These are phyloP conservation scores for Cenchrus americanus DNA, from an alignment of 176 grass and related monocot genomes.

Conservation along the genomic window DNA sequence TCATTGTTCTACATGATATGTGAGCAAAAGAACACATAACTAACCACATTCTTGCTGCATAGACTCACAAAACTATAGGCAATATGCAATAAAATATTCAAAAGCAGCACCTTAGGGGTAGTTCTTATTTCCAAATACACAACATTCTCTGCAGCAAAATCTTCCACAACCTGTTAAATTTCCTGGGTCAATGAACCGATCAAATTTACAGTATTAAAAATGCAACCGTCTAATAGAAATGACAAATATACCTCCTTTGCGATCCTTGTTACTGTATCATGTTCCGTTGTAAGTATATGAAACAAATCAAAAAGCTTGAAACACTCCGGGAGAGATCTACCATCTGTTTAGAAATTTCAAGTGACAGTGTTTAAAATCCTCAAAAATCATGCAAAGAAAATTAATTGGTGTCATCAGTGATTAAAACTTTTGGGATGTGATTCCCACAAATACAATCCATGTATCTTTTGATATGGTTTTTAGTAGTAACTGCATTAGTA, in stretches of 20 bases:
- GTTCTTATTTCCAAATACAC: slow-evolving; percentile 95
- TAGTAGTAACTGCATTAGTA: neutral
- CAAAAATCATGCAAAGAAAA: neutral
- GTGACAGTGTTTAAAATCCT: slow-evolving; percentile 5
- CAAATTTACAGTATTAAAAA: slow-evolving; percentile 2
- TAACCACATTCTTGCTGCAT: neutral
- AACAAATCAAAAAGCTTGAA: slow-evolving; percentile 92
- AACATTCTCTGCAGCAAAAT: slow-evolving; percentile 97
- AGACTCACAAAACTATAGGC: neutral
- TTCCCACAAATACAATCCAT: neutral
- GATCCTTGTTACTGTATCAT: slow-evolving; percentile 93
- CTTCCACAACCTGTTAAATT: slow-evolving; percentile 71
- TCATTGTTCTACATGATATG: slow-evolving; percentile 70
- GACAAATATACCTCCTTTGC: slow-evolving; percentile 68
- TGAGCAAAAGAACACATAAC: slow-evolving; percentile 8
- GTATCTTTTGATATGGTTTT: slow-evolving; percentile 18
- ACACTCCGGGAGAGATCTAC: slow-evolving; percentile 77
- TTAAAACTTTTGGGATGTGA: neutral
- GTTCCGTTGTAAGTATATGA: slow-evolving; percentile 83
- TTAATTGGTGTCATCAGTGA: too few relatives aligned
- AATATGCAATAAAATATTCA: neutral
- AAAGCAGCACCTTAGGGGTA: slow-evolving; percentile 78
- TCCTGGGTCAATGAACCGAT: neutral
- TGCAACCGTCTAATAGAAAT: neutral
- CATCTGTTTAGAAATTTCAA: slow-evolving; percentile 61